phyloP scores from a whole-genome alignment of 202 grass and related monocot species.

The Cymbopogon flexuosus region DNA sequence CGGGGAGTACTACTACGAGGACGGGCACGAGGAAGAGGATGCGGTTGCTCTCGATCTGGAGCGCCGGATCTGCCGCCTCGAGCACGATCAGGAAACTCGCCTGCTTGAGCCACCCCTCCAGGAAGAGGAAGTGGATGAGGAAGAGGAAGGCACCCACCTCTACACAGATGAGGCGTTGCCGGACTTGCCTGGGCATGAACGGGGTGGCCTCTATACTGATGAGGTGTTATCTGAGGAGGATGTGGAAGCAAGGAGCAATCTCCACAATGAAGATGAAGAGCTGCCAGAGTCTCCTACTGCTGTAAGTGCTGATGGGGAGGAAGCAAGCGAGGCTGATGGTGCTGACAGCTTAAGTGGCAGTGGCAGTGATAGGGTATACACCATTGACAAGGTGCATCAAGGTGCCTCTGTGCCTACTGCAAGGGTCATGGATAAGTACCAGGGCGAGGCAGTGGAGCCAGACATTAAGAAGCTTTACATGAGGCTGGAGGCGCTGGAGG shows the following conservation, averaged over 20 bases:
- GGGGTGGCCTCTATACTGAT: not conserved
- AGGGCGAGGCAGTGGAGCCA: constrained; percentile 32
- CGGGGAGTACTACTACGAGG: constrained; percentile 45
- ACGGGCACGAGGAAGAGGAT: constrained; percentile 34
- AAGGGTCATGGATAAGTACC: constrained; percentile 43
- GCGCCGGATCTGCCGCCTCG: constrained; percentile 45
- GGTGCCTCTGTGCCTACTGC: constrained; percentile 28
- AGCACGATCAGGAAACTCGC: constrained; percentile 38
- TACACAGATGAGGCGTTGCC: constrained; percentile 19
- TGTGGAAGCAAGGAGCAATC: constrained; percentile 15
- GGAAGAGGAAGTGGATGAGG: constrained; percentile 38
- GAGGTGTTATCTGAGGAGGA: constrained; percentile 28
- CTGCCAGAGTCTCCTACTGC: constrained; percentile 25
- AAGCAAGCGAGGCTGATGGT: constrained; percentile 6
- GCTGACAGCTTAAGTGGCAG: constrained; percentile 16
- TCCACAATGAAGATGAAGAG: constrained; percentile 27
- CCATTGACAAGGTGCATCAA: constrained; percentile 63
- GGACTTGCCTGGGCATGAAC: constrained; percentile 2
- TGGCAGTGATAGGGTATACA: constrained; percentile 55
- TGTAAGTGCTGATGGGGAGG: constrained; percentile 20
- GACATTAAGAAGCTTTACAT: constrained; percentile 87
- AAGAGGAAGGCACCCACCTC: constrained; percentile 30
- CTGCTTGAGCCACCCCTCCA: constrained; percentile 18
- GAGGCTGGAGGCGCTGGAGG: constrained; percentile 83
- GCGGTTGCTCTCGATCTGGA: constrained; percentile 44